Conservation (phyloP, 78 protist species). For the Tieghemostelium lacteum region DNA sequence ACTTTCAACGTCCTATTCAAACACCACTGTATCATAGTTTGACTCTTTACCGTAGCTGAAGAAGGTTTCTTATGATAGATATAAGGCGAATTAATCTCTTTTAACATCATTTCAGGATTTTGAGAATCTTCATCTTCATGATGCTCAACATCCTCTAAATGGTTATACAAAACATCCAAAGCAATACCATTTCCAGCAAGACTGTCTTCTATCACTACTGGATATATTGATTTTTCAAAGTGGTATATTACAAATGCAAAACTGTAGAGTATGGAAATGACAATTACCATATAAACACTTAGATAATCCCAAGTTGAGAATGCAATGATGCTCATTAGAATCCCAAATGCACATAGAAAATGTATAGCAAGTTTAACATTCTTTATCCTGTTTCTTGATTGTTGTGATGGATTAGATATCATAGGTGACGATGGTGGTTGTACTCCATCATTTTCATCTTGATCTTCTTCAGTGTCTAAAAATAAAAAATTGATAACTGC, state of each 20-base stretch:
- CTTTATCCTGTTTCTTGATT: not conserved
- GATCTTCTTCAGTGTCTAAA: not conserved
- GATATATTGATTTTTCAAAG: not conserved
- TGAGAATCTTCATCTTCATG: not conserved
- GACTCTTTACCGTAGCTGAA: too few species aligned
- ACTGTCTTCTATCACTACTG: not conserved
- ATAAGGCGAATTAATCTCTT: not conserved
- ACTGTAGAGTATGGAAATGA: not conserved
- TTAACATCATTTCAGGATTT: not conserved
- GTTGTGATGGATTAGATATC: too few species aligned
- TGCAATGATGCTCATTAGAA: not conserved
- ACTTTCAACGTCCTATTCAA: not conserved
- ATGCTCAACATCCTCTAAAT: not conserved
- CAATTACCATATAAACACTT: not conserved
- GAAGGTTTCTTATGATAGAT: not conserved
- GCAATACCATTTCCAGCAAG: not conserved
- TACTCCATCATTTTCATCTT: not conserved
- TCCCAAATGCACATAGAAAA: not conserved
- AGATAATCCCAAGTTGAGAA: conserved; percentile 52
- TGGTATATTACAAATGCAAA: not conserved
- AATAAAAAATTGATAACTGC: conserved; percentile 29
- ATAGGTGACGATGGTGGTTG: too few species aligned
- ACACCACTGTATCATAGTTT: not conserved
- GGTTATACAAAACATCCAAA: not conserved
- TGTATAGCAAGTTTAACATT: not conserved